phyloP scores from a whole-genome alignment of 2,329 filamentous ascomycete genomes.

The Penicillium griseofulvum region DNA sequence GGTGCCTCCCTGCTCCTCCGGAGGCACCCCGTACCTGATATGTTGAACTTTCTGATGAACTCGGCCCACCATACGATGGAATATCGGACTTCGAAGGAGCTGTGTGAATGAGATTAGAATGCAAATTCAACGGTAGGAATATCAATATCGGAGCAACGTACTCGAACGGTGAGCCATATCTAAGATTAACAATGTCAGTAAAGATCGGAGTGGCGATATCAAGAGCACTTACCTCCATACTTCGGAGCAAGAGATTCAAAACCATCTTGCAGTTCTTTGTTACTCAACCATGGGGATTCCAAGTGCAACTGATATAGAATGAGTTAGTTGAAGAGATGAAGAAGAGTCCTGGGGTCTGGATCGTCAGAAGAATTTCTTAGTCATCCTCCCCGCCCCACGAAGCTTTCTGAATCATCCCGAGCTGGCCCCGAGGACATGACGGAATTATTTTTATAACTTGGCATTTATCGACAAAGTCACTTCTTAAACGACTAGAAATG shows the following conservation, averaged over 20 bases:
- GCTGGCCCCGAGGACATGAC: background rate
- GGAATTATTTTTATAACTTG: background rate
- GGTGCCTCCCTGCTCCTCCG: constrained; percentile 45
- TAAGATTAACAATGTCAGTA: constrained; percentile 20
- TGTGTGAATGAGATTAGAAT: constrained; percentile 18
- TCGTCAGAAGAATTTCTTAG: background rate
- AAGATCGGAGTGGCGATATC: background rate
- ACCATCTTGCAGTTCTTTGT: constrained; percentile 21
- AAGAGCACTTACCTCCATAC: constrained; percentile 34
- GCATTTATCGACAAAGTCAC: background rate
- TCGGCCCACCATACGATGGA: constrained; percentile 44
- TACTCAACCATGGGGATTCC: background rate
- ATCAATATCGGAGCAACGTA: constrained; percentile 23
- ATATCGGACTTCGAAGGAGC: constrained; percentile 45
- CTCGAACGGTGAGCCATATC: constrained; percentile 40
- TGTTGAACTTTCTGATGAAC: constrained; percentile 44
- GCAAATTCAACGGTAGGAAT: background rate
- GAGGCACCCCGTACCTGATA: constrained; percentile 42
- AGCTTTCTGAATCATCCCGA: constrained; percentile 2
- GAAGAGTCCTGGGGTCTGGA: background rate
- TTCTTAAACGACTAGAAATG: constrained; percentile 10
- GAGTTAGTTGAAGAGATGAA: background rate
- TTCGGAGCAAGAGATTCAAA: constrained; percentile 30
- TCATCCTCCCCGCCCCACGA: constrained; percentile 1
- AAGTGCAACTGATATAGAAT: background rate